These are phyloP conservation scores for Isabelozyma heimii DNA, from an alignment of 805 yeast species.

Conservation along the genomic window DNA sequence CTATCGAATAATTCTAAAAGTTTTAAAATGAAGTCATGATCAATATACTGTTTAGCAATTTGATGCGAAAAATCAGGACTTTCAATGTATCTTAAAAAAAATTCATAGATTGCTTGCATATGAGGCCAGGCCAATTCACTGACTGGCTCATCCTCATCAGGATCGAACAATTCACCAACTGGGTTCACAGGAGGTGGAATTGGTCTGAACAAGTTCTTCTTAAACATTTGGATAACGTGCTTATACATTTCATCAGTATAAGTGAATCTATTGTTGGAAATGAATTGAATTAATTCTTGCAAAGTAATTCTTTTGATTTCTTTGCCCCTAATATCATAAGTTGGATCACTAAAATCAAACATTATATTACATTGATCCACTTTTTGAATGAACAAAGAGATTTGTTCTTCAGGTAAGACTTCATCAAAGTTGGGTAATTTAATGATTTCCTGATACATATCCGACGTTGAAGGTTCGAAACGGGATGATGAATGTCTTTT, in stretches of 20 bases:
- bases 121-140: conserved; percentile 98
- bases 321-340: conserved; percentile 87
- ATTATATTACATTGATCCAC: conserved; percentile 92
- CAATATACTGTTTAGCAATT: conserved; percentile 89
- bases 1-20: conserved; percentile 89
- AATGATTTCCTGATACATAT: conserved; percentile 46
- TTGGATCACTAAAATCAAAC: conserved; percentile 92
- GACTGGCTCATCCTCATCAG: conserved; percentile 98
- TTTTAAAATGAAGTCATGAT: conserved; percentile 80
- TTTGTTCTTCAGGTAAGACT: conserved; percentile 74
- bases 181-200: conserved; percentile 99
- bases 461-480: conserved; percentile 67
- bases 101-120: conserved; percentile 95
- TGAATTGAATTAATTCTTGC: conserved; percentile 85
- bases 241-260: conserved; percentile 89
- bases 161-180: conserved; percentile 92
- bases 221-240: conserved; percentile 87
- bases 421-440: conserved; percentile 87
- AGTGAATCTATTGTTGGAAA: conserved; percentile 75
- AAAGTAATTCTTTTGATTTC: conserved; percentile 85
- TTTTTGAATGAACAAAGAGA: conserved; percentile 77
- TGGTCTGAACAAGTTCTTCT: conserved; percentile 85
- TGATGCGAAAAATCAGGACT: conserved; percentile 93
- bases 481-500: conserved; percentile 91
- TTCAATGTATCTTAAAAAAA: conserved; percentile 88